Base-by-base conservation (phyloP, 345 rosid species). In the Bruguiera parviflora region DNA sequence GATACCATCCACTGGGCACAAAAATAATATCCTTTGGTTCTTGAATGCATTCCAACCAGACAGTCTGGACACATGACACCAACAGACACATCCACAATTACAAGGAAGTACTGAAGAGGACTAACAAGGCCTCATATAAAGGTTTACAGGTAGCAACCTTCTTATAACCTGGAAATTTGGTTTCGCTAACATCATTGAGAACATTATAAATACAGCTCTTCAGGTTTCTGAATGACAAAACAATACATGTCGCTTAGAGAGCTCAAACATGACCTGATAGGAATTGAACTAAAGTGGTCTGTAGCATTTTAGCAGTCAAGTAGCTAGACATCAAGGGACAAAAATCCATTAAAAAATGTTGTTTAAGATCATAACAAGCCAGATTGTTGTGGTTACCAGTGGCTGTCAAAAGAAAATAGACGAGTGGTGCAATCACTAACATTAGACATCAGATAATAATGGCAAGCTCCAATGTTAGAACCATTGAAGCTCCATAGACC, bases 1-100 rank as follows among this genome's bases (percentile, higher is more conserved):
- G 95, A 82, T 88, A 89, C 98, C 97, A 94, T 74, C 98, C 97
- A 65, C 97, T 89, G 28, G 97, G 97, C 67, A 91, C 97, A 85
- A 87, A 91, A 69, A 91, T 85, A 66, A 85, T 77, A 74, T 89
- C 96, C 66, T 87, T 87, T 37, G 78, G 67, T 71, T 84, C 89
- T 81, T 91, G 98, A 77, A 74, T 75, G 79, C 96, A 89, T 63
- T 88, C 97, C 69, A 86, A 68, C 98, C 98, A 94, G 71, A 83
- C 62, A 51, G 96, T 84, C 97, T 91, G 75, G 78, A 75, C n/a
- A 24, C 28, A 75, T 37, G 65, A 55, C 61, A 75, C 49, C 56
- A 73, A 62, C 74, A 69, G 37, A 33, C 33, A 39, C 24, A 57
- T 69, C 49, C 22, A 70, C 25, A 46, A 75, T 61, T 49, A 20